These are phyloP conservation scores for Populus simonii DNA, from an alignment of 345 rosid species.

Conservation along the genomic window DNA sequence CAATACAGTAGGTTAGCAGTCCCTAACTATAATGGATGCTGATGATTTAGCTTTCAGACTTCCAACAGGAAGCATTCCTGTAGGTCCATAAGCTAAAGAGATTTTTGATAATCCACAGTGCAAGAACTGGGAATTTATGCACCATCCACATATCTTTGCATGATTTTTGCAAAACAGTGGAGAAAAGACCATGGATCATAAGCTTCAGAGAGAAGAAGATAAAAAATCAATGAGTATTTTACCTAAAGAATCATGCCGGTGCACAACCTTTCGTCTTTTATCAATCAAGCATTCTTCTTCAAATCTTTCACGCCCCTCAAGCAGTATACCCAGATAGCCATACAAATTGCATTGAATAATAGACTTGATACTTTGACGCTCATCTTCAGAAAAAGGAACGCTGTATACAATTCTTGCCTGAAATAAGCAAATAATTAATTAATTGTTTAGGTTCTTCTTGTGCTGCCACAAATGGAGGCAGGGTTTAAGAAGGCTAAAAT, in stretches of 20 bases:
- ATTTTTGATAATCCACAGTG: background rate
- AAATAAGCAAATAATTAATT: constrained; percentile 24
- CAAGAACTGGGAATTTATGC: background rate
- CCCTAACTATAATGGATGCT: background rate
- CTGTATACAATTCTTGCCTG: constrained; percentile 72
- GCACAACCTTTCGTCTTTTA: constrained; percentile 33
- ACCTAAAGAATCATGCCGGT: constrained; percentile 51
- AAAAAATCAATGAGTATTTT: constrained; percentile 5
- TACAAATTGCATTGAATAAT: constrained; percentile 78
- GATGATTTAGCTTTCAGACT: background rate
- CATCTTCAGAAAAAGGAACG: constrained; percentile 77
- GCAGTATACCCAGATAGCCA: constrained; percentile 63
- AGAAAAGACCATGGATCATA: background rate
- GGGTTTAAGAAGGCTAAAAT: background rate
- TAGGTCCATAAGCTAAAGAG: background rate
- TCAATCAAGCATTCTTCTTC: constrained; percentile 49
- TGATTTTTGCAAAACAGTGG: background rate
- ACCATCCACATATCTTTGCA: background rate
- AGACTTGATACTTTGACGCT: constrained; percentile 58
- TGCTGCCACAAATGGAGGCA: background rate
- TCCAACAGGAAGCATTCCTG: background rate
- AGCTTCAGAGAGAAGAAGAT: constrained; percentile 1
- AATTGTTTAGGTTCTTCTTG: background rate
- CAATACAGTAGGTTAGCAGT: background rate
- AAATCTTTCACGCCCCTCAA: constrained; percentile 62